Conservation (phyloP, 1,284 basidiomycete species). For the Chalciporus piperatoides region DNA sequence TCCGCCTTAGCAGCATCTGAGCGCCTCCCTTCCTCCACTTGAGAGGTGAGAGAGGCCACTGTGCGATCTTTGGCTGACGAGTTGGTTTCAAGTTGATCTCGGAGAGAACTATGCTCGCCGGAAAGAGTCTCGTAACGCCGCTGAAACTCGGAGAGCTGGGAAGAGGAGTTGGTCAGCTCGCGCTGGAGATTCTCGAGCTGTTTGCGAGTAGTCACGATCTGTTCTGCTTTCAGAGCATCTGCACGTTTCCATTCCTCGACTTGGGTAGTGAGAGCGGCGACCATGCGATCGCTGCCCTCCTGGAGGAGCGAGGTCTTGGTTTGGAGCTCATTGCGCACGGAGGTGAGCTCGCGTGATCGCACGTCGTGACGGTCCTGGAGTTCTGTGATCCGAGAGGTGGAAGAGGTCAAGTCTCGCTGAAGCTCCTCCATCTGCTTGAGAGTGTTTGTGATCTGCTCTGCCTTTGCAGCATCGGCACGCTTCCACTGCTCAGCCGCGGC, state of each 20-base stretch:
- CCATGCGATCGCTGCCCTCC: background rate
- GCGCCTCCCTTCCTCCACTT: background rate
- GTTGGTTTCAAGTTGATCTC: background rate
- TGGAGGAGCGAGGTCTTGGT: background rate
- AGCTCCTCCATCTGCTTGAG: background rate
- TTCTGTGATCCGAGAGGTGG: background rate
- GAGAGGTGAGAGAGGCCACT: background rate
- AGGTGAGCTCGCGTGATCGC: background rate
- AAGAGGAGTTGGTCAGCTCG: background rate
- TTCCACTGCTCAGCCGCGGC: background rate
- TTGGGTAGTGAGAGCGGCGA: background rate
- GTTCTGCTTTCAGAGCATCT: background rate
- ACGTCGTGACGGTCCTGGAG: background rate
- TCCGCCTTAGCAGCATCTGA: background rate
- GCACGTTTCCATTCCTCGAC: background rate
- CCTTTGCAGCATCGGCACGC: background rate
- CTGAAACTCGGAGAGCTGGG: background rate
- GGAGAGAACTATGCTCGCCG: background rate
- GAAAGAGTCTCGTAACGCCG: background rate
- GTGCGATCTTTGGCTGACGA: background rate
- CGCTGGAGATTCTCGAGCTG: background rate
- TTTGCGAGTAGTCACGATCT: background rate
- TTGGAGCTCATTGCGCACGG: background rate
- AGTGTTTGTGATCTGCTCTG: background rate
- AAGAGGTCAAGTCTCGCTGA: background rate